A percentile compares a stretch with the other conserved stretches of the same genome.
These are phyloP conservation scores for Gossypium schwendimanii DNA, from an alignment of 441 rosid species.

Conservation along the genomic window DNA sequence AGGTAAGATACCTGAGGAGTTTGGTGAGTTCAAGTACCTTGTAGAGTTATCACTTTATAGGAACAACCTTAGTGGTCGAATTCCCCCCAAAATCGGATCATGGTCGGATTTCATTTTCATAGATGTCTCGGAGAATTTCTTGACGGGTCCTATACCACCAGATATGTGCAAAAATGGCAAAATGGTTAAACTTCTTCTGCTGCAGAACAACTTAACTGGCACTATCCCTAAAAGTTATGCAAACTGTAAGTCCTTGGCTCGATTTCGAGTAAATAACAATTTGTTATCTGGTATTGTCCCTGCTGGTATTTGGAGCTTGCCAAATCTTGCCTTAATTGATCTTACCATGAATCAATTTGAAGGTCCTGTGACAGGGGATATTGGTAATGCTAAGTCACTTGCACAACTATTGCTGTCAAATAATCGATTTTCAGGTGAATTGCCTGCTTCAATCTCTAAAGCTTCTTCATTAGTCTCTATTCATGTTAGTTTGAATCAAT, in stretches of 20 bases:
- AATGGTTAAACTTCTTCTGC: conserved; percentile 35
- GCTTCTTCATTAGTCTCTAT: conserved; percentile 38
- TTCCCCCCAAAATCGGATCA: conserved; percentile 46
- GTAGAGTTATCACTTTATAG: conserved; percentile 36
- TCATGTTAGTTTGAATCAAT: conserved; percentile 28
- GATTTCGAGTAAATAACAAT: conserved; percentile 45
- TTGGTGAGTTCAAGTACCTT: conserved; percentile 47
- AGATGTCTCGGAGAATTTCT: conserved; percentile 49
- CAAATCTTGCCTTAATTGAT: conserved; percentile 41
- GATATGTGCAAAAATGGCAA: conserved; percentile 48
- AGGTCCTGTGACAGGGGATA: conserved; percentile 32
- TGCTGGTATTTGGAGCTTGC: conserved; percentile 50
- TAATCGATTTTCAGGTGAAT: conserved; percentile 40
- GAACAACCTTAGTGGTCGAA: conserved; percentile 41
- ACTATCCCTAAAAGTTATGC: conserved; percentile 35
- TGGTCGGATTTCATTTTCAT: conserved; percentile 31
- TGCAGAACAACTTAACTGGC: conserved; percentile 46
- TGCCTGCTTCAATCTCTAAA: conserved; percentile 36
- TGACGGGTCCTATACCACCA: conserved; percentile 52
- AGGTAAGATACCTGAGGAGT: conserved; percentile 48
- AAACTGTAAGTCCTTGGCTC: conserved; percentile 33
- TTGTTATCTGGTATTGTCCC: conserved; percentile 40
- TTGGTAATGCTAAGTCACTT: conserved; percentile 44
- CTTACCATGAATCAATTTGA: conserved; percentile 35
- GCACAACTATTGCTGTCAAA: conserved; percentile 29